Percentiles rank a stretch among this genome's conserved stretches.
These are phyloP conservation scores for Fusarium virguliforme DNA, from an alignment of 2,329 filamentous ascomycete species.

Conservation along the genomic window DNA sequence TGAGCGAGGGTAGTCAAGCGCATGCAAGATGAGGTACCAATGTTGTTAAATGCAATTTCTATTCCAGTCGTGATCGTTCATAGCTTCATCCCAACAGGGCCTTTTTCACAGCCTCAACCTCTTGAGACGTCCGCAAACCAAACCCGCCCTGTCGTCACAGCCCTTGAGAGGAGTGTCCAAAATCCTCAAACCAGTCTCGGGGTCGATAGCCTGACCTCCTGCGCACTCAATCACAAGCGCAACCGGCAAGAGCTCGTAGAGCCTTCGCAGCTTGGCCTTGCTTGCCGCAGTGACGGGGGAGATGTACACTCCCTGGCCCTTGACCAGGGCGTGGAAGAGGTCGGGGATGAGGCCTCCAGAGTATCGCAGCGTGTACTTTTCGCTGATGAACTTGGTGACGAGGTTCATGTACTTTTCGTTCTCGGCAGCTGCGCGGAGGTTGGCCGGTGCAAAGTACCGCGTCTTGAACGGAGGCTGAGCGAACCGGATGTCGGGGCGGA, in stretches of 20 bases:
- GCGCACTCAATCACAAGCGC: constrained; percentile 74
- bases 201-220: constrained; percentile 70
- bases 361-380: constrained; percentile 73
- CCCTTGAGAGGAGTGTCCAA: constrained; percentile 58
- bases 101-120: constrained; percentile 60
- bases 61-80: not conserved
- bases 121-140: constrained; percentile 67
- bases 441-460: constrained; percentile 75
- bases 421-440: constrained; percentile 71
- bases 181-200: constrained; percentile 60
- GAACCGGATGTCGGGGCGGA: constrained; percentile 61
- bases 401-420: constrained; percentile 65
- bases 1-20: not conserved
- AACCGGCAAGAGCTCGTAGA: constrained; percentile 75
- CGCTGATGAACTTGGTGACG: constrained; percentile 65
- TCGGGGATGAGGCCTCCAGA: constrained; percentile 75
- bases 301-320: constrained; percentile 74
- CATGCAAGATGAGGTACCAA: not conserved
- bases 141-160: constrained; percentile 66
- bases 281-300: constrained; percentile 69
- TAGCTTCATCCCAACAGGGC: constrained; percentile 26
- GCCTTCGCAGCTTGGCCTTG: constrained; percentile 70
- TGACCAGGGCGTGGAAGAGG: constrained; percentile 71
- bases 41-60: not conserved
- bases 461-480: constrained; percentile 61